A percentile compares a stretch with the other conserved stretches of the same genome.
phyloP scores from a whole-genome alignment of 331 rosid species.

The Malus hybrid region DNA sequence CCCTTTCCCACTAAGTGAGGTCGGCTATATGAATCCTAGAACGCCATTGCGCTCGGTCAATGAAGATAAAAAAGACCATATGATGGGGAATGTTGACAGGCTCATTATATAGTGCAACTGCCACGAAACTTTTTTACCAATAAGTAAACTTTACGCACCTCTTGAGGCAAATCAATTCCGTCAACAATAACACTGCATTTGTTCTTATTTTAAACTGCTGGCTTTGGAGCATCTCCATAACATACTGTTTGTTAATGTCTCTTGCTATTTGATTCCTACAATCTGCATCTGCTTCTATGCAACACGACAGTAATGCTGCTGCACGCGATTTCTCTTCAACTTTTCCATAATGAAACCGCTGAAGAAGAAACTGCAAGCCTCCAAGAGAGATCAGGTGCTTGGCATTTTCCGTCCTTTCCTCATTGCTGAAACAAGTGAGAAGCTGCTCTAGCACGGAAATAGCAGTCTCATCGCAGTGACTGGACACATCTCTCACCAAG shows the following conservation, averaged over 20 bases:
- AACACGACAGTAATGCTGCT: constrained; percentile 30
- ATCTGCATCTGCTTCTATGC: constrained; percentile 43
- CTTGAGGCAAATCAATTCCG: constrained; percentile 46
- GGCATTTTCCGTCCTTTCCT: constrained; percentile 44
- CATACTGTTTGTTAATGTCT: constrained; percentile 40
- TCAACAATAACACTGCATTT: constrained; percentile 43
- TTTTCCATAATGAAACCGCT: constrained; percentile 46
- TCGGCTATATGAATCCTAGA: too few relatives aligned
- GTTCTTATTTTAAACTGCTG: constrained; percentile 36
- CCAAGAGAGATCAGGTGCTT: constrained; percentile 45
- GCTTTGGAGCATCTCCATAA: constrained; percentile 53
- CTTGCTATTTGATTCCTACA: constrained; percentile 49
- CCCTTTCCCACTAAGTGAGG: too few relatives aligned
- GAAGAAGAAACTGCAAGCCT: constrained; percentile 45
- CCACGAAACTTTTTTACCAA: too few relatives aligned
- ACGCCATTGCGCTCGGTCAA: too few relatives aligned
- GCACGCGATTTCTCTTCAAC: constrained; percentile 49
- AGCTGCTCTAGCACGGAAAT: constrained; percentile 43
- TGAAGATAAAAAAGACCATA: not conserved
- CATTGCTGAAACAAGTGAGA: constrained; percentile 35
- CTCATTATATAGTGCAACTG: too few relatives aligned
- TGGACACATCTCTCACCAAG: constrained; percentile 17
- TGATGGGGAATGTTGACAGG: not conserved
- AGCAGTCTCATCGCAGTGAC: constrained; percentile 26
- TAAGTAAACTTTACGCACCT: constrained; percentile 28